A percentile compares a stretch with the other conserved stretches of the same genome.
Conservation (phyloP, 2,329 filamentous ascomycete species). For the Monosporascus sp. region DNA sequence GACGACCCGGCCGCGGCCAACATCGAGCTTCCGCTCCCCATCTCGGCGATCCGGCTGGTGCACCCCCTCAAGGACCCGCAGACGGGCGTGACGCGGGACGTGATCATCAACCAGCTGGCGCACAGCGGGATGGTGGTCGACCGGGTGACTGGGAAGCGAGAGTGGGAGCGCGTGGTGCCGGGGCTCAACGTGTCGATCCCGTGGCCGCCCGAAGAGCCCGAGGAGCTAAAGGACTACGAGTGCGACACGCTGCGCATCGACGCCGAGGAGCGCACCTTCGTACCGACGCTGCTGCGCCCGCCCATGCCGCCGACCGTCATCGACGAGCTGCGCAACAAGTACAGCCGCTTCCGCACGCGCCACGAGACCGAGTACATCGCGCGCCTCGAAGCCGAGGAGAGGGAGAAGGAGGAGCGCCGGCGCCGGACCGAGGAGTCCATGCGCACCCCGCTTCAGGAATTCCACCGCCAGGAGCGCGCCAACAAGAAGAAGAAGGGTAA, state of each 20-base stretch:
- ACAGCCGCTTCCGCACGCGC: conserved; percentile 73
- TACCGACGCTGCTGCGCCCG: conserved; percentile 69
- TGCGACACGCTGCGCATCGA: conserved; percentile 71
- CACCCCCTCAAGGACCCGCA: conserved; percentile 64
- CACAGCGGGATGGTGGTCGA: conserved; percentile 46
- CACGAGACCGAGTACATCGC: conserved; percentile 72
- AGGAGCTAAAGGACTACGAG: conserved; percentile 48
- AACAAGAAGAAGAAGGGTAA: conserved; percentile 48
- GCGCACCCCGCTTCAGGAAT: conserved; percentile 52
- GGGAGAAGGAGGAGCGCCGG: conserved; percentile 36
- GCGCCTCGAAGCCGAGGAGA: conserved; percentile 57
- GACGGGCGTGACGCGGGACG: conserved; percentile 64
- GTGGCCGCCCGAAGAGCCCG: conserved; percentile 60
- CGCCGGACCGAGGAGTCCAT: conserved; percentile 31
- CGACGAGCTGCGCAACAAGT: conserved; percentile 81
- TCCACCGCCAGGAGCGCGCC: conserved; percentile 50
- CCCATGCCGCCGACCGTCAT: conserved; percentile 77
- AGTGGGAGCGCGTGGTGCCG: conserved; percentile 58
- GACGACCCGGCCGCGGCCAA: conserved; percentile 38
- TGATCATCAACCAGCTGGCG: conserved; percentile 69
- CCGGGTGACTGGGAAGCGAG: conserved; percentile 40
- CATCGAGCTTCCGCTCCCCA: conserved; percentile 54
- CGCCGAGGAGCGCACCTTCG: conserved; percentile 70
- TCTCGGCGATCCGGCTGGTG: conserved; percentile 76
- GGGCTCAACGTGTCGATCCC: conserved; percentile 70